These are phyloP conservation scores for Sutorius australiensis DNA, from an alignment of 768 basidiomycete species.

Conservation along the genomic window DNA sequence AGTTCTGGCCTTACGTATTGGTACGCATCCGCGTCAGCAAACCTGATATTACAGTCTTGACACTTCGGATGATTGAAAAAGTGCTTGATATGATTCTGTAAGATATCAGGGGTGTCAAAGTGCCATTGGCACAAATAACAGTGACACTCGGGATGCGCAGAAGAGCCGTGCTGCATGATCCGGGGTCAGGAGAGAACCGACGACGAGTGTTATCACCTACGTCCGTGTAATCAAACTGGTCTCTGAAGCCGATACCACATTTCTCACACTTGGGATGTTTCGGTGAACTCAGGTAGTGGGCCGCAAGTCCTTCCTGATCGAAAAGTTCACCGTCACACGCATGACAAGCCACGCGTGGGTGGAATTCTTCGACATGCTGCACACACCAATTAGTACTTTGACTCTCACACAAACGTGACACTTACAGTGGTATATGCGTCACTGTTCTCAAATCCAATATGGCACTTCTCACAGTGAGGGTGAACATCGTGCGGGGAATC, in stretches of 20 bases:
- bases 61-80: slow-evolving; percentile 47
- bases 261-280: slow-evolving; percentile 28
- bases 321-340: slow-evolving; percentile 22
- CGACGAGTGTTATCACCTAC: slow-evolving; percentile 14
- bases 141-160: slow-evolving; percentile 30
- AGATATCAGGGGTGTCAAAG: slow-evolving; percentile 35
- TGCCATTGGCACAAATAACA: slow-evolving; percentile 38
- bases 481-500: slow-evolving; percentile 34
- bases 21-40: slow-evolving; percentile 36
- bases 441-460: slow-evolving; percentile 34
- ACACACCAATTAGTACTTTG: slow-evolving; percentile 1
- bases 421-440: slow-evolving; percentile 30
- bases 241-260: slow-evolving; percentile 27
- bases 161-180: slow-evolving; percentile 28
- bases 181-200: slow-evolving; percentile 10
- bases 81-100: slow-evolving; percentile 39
- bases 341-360: slow-evolving; percentile 37
- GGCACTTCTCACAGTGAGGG: slow-evolving; percentile 34
- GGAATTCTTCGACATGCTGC: slow-evolving; percentile 39
- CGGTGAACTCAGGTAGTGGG: slow-evolving; percentile 26
- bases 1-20: slow-evolving; percentile 31
- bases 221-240: slow-evolving; percentile 24
- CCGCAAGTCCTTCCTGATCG: slow-evolving; percentile 20
- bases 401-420: not conserved
- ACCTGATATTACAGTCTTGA: slow-evolving; percentile 39